Base-by-base conservation (phyloP, 2,329 filamentous ascomycete species). In the Geoglossum cookeanum region DNA sequence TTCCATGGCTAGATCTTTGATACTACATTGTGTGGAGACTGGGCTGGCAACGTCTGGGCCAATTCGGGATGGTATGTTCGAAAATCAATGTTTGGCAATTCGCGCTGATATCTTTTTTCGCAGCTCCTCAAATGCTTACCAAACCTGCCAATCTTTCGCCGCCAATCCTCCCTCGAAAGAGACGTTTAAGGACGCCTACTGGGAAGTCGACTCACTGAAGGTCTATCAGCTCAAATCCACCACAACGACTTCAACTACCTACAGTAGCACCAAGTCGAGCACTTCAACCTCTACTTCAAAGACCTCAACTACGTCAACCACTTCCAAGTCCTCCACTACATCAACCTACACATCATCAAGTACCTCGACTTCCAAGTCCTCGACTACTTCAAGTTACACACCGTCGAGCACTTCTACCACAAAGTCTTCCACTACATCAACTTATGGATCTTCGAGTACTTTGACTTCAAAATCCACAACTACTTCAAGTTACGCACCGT, bases 21-120 rank as follows among this genome's bases (percentile, higher is more conserved):
- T 61, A 65, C 57, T n/a, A 61, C 64, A 22, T 68, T 68, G 52
- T 68, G 66, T 56, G 66, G 66, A 17, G 60, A 62, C 59, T 63
- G 60, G 60, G 62, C 62, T 13, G 62, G 62, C 2, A 55, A 55
- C 22, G 57, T 61, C 13, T 62, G 60, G 48, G 33, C 29, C 11
- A 11, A 37, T 11, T 53, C 57, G 4, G 57, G 51, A 1, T 56
- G 47, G 22, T 22, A 22, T 2, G 22, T 22, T 22, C 17, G 11
- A 17, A 22, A 49, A 22, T 60, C 4, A 58, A 58, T 22, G 22
- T 22, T 22, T 22, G 2, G 22, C 22, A 22, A 22, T 2, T 2
- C 22, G n/a, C 22, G 2, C 22, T 22, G 22, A 22, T 2, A 22
- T 22, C 1, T 22, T 22, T 22, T 22, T 22, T 22, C 22, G 22